phyloP scores from a whole-genome alignment of 2,329 filamentous ascomycete genomes.

The Uncinocarpus reesii region DNA sequence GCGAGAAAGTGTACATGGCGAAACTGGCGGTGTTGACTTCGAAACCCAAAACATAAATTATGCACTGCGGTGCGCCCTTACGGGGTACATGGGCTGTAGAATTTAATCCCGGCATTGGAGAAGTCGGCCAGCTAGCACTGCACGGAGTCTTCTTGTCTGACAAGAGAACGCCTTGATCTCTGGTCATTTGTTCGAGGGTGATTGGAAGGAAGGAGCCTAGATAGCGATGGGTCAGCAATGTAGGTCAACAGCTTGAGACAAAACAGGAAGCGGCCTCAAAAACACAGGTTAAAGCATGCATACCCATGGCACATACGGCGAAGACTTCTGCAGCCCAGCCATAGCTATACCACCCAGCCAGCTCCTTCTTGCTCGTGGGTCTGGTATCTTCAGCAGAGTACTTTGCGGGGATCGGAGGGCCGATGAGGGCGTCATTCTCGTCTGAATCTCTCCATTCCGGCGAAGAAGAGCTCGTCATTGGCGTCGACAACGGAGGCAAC shows the following conservation, averaged over 20 bases:
- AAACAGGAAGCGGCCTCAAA: not conserved
- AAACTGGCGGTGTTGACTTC: conserved; percentile 60
- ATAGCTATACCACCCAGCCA: conserved; percentile 92
- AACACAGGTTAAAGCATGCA: conserved; percentile 6
- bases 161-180: conserved; percentile 80
- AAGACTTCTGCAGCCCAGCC: conserved; percentile 95
- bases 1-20: conserved; percentile 69
- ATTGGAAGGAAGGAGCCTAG: conserved; percentile 90
- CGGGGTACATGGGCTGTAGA: conserved; percentile 15
- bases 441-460: conserved; percentile 4
- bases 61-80: conserved; percentile 50
- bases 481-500: not conserved
- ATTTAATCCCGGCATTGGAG: conserved; percentile 17
- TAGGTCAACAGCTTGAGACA: not conserved
- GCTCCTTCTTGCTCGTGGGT: conserved; percentile 77
- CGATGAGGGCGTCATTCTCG: conserved; percentile 8
- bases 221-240: not conserved
- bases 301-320: conserved; percentile 75
- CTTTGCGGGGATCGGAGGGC: not conserved
- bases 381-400: conserved; percentile 59
- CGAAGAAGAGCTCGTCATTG: conserved; percentile 6
- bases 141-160: conserved; percentile 69
- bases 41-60: conserved; percentile 69
- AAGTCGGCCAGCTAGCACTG: conserved; percentile 49
- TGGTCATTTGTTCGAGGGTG: conserved; percentile 80